Percentiles rank a stretch among this genome's conserved stretches.
Evolutionary conservation across 192 early-diverging fungal genomes (phyloP).

Genomic region (Linderina pennispora): DNA sequence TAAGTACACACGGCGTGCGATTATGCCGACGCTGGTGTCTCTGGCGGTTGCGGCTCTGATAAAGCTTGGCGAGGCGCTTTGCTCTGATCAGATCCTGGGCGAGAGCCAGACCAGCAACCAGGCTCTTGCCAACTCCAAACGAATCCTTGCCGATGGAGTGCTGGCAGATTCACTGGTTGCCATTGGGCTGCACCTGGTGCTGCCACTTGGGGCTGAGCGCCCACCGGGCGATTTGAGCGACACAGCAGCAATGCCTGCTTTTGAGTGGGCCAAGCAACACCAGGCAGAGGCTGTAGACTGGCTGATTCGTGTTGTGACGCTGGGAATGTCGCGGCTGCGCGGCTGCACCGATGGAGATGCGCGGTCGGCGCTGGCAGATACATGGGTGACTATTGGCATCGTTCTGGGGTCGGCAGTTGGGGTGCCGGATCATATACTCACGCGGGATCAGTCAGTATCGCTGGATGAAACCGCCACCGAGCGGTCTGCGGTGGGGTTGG

Average conservation of each 20-base stretch:
- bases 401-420: slow-evolving; percentile 14
- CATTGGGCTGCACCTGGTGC: slow-evolving; percentile 33
- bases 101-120: too few relatives aligned
- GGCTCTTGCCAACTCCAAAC: too few relatives aligned
- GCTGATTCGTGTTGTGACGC: slow-evolving; percentile 24
- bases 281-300: slow-evolving; percentile 3
- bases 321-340: slow-evolving; percentile 15
- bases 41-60: slow-evolving; percentile 22
- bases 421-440: too few relatives aligned
- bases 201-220: neutral
- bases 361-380: slow-evolving; percentile 3
- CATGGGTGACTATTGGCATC: slow-evolving; percentile 23
- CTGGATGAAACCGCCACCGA: too few relatives aligned
- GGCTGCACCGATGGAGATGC: neutral
- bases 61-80: slow-evolving; percentile 5
- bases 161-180: slow-evolving; percentile 30
- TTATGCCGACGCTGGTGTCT: slow-evolving; percentile 14
- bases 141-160: slow-evolving; percentile 18
- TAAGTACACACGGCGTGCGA: neutral
- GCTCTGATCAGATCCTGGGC: slow-evolving; percentile 2
- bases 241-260: neutral
- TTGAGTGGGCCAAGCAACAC: neutral
- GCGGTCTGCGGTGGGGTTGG: too few relatives aligned
- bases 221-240: too few relatives aligned
- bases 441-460: too few relatives aligned